Evolutionary conservation across 176 grass and related monocot species (phyloP), one percentile per base, ranked within the genome.

Genomic region (Pharus latifolius): DNA sequence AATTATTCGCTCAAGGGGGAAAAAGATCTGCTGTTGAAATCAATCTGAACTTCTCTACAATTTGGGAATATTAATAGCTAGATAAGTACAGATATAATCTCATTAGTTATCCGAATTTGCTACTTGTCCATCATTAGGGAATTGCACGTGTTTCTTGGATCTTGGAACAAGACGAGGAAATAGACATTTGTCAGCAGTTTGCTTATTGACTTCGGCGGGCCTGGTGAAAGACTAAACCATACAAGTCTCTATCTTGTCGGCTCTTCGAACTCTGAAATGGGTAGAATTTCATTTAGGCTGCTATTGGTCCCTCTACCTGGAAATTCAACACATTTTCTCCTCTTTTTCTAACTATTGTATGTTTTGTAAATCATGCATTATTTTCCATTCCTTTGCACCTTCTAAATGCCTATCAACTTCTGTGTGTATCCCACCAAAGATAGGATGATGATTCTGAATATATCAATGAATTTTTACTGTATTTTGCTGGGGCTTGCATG

Each of bases 271-370:
- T 63, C 40, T 62, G 69, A 43, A 79, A 75, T 63, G 65, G 48
- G 24, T 69, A 25, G 18, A 74, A 70, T 70, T 80, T 48, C 72
- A 43, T 49, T 44, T 64, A 42, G 77, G 70, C 48, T 47, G 24
- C 41, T 75, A 69, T 29, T 75, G 76, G 46, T 68, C 69, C 70
- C 18, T 80, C n/a, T 63, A 80, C 62, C 76, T 85, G 37, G 47
- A 75, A 85, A 45, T 35, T 61, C 62, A 69, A 63, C 28, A 64
- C 43, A 58, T 50, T 23, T n/a, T 19, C 33, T 16, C 34, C 27
- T 40, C 46, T 22, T 30, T 28, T 17, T 53, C 12, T 31, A 66
- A 6, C 7, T 66, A 13, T 38, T 60, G 35, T 60, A 59, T 24
- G 42, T 4, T 75, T 75, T 82, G 31, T 41, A n/a, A 43, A 62